Conservation (phyloP, 192 early-diverging fungal species). For the Geranomyces michiganensis region DNA sequence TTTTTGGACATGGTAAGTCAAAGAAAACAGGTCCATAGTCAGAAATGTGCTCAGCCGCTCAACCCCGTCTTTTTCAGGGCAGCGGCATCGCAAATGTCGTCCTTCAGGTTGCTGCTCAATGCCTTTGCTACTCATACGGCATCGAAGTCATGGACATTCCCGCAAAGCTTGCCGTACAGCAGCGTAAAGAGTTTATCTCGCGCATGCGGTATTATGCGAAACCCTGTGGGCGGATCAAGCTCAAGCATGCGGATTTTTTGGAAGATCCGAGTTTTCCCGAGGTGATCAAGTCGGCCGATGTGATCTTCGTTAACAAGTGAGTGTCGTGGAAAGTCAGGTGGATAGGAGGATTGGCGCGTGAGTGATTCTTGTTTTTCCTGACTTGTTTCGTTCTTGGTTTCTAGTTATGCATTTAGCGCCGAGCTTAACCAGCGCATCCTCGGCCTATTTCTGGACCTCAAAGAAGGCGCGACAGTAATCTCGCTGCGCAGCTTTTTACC, state of each 20-base stretch:
- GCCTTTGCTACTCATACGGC: slow-evolving; percentile 78
- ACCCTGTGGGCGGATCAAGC: slow-evolving; percentile 54
- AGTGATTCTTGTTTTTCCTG: not conserved
- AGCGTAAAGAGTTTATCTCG: slow-evolving; percentile 81
- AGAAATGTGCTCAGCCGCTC: too few relatives aligned
- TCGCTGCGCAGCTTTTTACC: slow-evolving; percentile 86
- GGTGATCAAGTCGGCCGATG: slow-evolving; percentile 79
- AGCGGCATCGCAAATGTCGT: slow-evolving; percentile 97
- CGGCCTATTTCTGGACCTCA: slow-evolving; percentile 88
- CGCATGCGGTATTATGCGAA: slow-evolving; percentile 67
- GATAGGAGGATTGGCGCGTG: too few relatives aligned
- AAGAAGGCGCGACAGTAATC: slow-evolving; percentile 81
- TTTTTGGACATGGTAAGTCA: slow-evolving; percentile 84
- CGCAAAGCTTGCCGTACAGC: slow-evolving; percentile 72
- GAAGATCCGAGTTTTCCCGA: slow-evolving; percentile 68
- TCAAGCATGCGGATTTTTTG: slow-evolving; percentile 86
- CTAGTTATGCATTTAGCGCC: slow-evolving; percentile 82
- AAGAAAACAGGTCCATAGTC: too few relatives aligned
- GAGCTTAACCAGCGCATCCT: slow-evolving; percentile 80
- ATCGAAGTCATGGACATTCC: slow-evolving; percentile 92
- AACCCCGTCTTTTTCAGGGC: slow-evolving; percentile 34
- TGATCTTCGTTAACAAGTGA: slow-evolving; percentile 92
- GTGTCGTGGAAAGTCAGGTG: slow-evolving; percentile 2
- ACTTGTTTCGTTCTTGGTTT: not conserved
- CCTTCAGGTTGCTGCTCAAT: slow-evolving; percentile 90